phyloP scores from a whole-genome alignment of 352 stramenopile species.

The Pythium chondricola region DNA sequence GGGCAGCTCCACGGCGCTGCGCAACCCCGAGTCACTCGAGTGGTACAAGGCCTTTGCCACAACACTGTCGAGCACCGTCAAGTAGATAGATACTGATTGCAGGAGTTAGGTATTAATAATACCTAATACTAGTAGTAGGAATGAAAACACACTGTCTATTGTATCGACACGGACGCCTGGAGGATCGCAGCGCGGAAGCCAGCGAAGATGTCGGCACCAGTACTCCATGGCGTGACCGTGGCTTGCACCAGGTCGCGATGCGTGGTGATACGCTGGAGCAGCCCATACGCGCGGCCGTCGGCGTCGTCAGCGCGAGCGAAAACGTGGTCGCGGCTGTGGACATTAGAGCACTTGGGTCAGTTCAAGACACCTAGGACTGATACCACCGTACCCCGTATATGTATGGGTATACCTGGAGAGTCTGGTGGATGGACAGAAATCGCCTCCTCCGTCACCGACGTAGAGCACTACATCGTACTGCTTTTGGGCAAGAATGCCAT shows the following conservation, averaged over 20 bases:
- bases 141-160: too few relatives aligned
- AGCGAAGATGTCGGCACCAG: slow-evolving; percentile 54
- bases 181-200: slow-evolving; percentile 26
- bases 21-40: slow-evolving; percentile 54
- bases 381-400: too few relatives aligned
- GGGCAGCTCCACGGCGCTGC: slow-evolving; percentile 56
- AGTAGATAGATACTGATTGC: neutral
- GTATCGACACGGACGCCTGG: neutral
- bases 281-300: slow-evolving; percentile 37
- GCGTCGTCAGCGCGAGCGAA: slow-evolving; percentile 55
- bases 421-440: slow-evolving; percentile 58
- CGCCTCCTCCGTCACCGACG: slow-evolving; percentile 60
- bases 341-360: neutral
- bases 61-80: slow-evolving; percentile 19
- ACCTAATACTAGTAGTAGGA: neutral
- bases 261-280: slow-evolving; percentile 43
- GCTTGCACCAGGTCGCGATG: slow-evolving; percentile 32
- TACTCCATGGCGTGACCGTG: slow-evolving; percentile 48
- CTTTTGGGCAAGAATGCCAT: slow-evolving; percentile 27
- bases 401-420: slow-evolving; percentile 50
- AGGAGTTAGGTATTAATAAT: too few relatives aligned
- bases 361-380: too few relatives aligned
- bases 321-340: slow-evolving; percentile 43
- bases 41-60: slow-evolving; percentile 53
- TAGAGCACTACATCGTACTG: slow-evolving; percentile 54